Evolutionary conservation across 1,139 yeast genomes (phyloP).

Genomic region (Hyphopichia pseudoburtonii): DNA sequence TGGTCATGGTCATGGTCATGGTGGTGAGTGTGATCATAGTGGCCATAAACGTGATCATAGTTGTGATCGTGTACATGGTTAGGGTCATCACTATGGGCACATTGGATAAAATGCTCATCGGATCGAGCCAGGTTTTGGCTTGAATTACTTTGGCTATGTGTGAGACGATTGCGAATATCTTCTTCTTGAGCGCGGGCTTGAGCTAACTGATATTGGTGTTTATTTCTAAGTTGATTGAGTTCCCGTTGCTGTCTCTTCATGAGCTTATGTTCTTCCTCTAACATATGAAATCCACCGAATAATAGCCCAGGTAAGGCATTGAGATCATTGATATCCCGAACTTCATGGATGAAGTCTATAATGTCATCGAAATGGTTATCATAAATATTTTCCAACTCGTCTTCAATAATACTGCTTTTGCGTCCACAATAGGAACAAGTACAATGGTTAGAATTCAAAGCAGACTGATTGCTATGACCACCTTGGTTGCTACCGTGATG

Average conservation of each 20-base stretch:
- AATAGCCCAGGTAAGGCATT: constrained; percentile 41
- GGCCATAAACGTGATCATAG: too few relatives aligned
- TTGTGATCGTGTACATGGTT: constrained; percentile 7
- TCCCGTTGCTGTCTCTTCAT: constrained; percentile 28
- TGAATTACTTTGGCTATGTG: constrained; percentile 1
- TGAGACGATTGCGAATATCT: constrained; percentile 2
- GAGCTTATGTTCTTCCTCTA: constrained; percentile 37
- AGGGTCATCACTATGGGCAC: constrained; percentile 3
- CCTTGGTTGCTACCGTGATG: constrained; percentile 8
- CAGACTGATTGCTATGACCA: constrained; percentile 6
- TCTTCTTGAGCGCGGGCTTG: constrained; percentile 6
- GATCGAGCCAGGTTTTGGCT: constrained; percentile 1
- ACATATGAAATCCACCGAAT: constrained; percentile 42
- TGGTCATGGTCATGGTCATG: constrained; percentile 4
- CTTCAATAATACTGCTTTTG: constrained; percentile 69
- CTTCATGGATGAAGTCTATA: constrained; percentile 38
- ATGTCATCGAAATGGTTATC: constrained; percentile 62
- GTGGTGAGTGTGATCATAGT: constrained; percentile 8
- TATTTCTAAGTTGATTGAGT: constrained; percentile 4
- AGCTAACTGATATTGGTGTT: constrained; percentile 4
- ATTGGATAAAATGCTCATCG: constrained; percentile 4
- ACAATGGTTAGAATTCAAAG: constrained; percentile 35
- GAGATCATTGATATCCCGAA: constrained; percentile 41
- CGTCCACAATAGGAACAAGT: constrained; percentile 82
- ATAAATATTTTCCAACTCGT: constrained; percentile 60